Conservation (phyloP, 148 eudicot genomes). For the Heliosperma pusillum region DNA sequence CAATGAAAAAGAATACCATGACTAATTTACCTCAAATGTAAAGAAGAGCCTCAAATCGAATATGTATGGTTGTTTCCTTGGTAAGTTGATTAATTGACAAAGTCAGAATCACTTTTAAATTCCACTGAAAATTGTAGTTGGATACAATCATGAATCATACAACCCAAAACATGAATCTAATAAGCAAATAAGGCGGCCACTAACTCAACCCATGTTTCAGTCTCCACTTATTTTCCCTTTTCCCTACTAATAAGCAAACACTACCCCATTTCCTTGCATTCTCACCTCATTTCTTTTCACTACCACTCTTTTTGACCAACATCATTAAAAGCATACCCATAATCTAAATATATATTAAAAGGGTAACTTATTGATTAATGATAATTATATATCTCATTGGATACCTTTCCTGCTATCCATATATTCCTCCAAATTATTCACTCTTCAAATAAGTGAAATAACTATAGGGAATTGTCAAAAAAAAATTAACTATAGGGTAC, state of each 20-base stretch:
- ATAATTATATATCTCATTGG: conserved; percentile 20
- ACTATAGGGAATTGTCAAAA: too few species aligned
- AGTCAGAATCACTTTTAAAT: neutral
- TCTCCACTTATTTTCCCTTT: conserved; percentile 23
- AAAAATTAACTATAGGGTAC: too few species aligned
- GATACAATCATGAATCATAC: conserved; percentile 24
- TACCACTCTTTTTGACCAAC: conserved; percentile 29
- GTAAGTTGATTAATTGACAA: neutral
- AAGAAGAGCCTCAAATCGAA: too few species aligned
- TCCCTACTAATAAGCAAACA: conserved; percentile 20
- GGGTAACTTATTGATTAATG: neutral
- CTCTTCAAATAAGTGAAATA: too few species aligned
- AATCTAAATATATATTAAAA: neutral
- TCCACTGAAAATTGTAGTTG: conserved; percentile 28
- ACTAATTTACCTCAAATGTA: too few species aligned
- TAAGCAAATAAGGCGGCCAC: conserved; percentile 26
- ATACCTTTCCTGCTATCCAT: conserved; percentile 23
- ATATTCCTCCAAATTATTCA: neutral
- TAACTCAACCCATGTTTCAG: conserved; percentile 30
- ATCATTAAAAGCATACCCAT: conserved; percentile 19
- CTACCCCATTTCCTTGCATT: conserved; percentile 11
- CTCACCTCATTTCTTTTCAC: conserved; percentile 25
- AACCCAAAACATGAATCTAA: conserved; percentile 12
- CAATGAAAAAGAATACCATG: too few species aligned
- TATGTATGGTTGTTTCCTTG: too few species aligned